phyloP scores from a whole-genome alignment of 2,329 filamentous ascomycete genomes.

The Fusarium fracticaudum region DNA sequence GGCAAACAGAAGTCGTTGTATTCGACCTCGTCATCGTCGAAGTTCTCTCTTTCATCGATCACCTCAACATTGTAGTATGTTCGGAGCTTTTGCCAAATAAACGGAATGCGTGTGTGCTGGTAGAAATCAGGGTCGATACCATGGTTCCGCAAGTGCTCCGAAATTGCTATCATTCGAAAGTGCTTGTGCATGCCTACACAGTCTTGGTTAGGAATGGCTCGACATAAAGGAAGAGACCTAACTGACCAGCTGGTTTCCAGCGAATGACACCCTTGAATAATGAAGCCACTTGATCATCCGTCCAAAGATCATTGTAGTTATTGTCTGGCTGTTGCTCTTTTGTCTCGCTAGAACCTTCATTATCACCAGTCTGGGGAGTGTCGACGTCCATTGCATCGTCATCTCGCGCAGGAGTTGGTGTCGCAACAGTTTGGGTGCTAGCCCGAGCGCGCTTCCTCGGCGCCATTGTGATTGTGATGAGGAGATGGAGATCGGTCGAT shows the following conservation, averaged over 20 bases:
- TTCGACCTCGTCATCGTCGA: constrained; percentile 67
- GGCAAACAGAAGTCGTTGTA: constrained; percentile 76
- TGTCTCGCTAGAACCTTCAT: constrained; percentile 38
- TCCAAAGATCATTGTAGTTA: constrained; percentile 78
- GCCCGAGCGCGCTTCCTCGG: constrained; percentile 74
- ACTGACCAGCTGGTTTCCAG: constrained; percentile 92
- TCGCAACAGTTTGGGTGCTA: constrained; percentile 64
- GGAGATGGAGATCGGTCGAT: background rate
- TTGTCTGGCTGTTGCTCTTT: constrained; percentile 38
- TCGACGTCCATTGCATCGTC: constrained; percentile 71
- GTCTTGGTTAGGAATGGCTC: constrained; percentile 15
- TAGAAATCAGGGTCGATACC: constrained; percentile 76
- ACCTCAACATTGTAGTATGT: constrained; percentile 86
- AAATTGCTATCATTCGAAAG: constrained; percentile 89
- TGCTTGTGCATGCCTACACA: constrained; percentile 86
- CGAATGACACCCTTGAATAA: constrained; percentile 92
- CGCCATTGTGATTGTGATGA: constrained; percentile 61
- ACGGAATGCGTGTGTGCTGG: constrained; percentile 85
- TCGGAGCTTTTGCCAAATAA: constrained; percentile 89
- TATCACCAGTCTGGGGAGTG: constrained; percentile 64
- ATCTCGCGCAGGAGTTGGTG: constrained; percentile 62
- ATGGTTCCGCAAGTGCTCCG: constrained; percentile 80
- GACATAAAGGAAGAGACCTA: background rate
- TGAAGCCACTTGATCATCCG: constrained; percentile 92
- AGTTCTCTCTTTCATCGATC: constrained; percentile 84